Percentiles rank a stretch among this genome's conserved stretches.
Conservation (phyloP, 2,329 filamentous ascomycete species). For the Claviceps cyperi region DNA sequence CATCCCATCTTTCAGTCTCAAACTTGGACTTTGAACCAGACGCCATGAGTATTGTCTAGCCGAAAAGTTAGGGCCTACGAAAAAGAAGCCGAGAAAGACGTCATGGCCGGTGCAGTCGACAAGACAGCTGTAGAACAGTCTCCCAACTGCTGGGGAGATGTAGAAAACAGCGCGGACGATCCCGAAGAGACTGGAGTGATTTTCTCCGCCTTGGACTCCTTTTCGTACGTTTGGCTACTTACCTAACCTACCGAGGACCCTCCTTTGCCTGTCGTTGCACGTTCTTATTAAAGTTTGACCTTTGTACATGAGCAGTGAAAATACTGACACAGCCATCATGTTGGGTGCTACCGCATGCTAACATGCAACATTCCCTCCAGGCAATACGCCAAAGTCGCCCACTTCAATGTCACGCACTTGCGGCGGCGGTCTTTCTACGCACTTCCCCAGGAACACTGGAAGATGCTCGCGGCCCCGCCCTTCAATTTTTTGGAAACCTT, state of each 20-base stretch:
- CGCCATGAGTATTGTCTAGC: conserved; percentile 1
- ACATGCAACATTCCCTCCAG: conserved; percentile 27
- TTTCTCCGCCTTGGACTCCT: conserved; percentile 75
- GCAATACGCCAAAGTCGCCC: conserved; percentile 71
- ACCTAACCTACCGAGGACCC: too few species aligned
- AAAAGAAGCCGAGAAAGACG: neutral
- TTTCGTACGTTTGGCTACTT: conserved; percentile 46
- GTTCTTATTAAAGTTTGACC: too few species aligned
- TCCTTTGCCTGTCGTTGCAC: too few species aligned
- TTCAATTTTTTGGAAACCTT: conserved; percentile 74
- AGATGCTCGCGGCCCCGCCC: conserved; percentile 64
- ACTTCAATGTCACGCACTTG: conserved; percentile 82
- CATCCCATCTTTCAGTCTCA: neutral
- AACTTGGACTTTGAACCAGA: neutral
- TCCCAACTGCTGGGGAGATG: conserved; percentile 39
- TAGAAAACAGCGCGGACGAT: conserved; percentile 54
- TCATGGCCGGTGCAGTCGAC: conserved; percentile 2
- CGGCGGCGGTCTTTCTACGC: conserved; percentile 89
- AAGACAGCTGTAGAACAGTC: conserved; percentile 8
- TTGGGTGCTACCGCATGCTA: neutral
- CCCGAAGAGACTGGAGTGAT: conserved; percentile 70
- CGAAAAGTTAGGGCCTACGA: neutral
- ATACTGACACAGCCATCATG: neutral
- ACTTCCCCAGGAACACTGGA: conserved; percentile 69
- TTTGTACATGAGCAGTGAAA: too few species aligned